Evolutionary conservation across 371 early-diverging fungal species (phyloP).

Genomic region (Choanephora cucurbitarum): DNA sequence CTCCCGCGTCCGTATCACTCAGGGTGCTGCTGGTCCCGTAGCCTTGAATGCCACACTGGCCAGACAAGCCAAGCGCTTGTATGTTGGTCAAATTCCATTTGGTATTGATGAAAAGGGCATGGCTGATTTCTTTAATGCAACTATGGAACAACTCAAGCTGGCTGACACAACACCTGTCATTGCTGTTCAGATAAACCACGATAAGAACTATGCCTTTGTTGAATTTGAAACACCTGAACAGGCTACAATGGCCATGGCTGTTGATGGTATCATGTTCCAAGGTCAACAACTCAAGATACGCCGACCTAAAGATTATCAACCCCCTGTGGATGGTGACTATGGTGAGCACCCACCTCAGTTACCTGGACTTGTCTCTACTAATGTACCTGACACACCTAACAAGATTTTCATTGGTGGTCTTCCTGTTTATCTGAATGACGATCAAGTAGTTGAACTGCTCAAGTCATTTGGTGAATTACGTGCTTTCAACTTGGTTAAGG

Average conservation of each 20-base stretch:
- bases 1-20: conserved; percentile 34
- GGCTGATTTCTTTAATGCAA: conserved; percentile 84
- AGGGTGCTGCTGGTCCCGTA: conserved; percentile 51
- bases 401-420: conserved; percentile 95
- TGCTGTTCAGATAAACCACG: conserved; percentile 86
- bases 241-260: conserved; percentile 87
- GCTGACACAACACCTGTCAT: conserved; percentile 68
- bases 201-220: conserved; percentile 93
- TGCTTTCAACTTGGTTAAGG: conserved; percentile 92
- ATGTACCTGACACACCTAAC: conserved; percentile 88
- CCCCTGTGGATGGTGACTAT: conserved; percentile 55
- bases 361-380: conserved; percentile 75
- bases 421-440: conserved; percentile 87
- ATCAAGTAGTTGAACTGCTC: conserved; percentile 92
- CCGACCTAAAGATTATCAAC: conserved; percentile 93
- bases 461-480: conserved; percentile 91
- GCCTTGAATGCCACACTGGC: conserved; percentile 39
- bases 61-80: conserved; percentile 83
- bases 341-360: conserved; percentile 7
- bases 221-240: conserved; percentile 78
- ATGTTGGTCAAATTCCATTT: conserved; percentile 91
- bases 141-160: conserved; percentile 74
- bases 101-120: conserved; percentile 78
- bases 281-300: conserved; percentile 88
- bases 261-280: conserved; percentile 89